phyloP scores from a whole-genome alignment of 2,329 filamentous ascomycete species.

The Tothia fuscella region DNA sequence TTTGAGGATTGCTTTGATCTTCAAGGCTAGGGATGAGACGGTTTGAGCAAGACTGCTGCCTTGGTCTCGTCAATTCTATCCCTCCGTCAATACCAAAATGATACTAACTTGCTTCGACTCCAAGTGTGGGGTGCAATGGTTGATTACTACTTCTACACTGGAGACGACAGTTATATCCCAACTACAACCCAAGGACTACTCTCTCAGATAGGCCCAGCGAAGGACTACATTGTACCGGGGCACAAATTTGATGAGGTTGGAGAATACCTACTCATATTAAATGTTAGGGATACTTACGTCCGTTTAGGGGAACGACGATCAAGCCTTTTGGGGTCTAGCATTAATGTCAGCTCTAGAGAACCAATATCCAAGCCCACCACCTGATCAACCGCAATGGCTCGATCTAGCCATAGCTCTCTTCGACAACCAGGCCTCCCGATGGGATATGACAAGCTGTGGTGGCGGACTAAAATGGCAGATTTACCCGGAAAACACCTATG shows the following conservation, averaged over 20 bases:
- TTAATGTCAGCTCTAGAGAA: constrained; percentile 57
- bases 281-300: neutral
- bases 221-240: constrained; percentile 34
- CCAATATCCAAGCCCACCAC: constrained; percentile 48
- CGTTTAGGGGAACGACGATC: constrained; percentile 58
- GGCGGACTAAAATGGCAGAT: constrained; percentile 83
- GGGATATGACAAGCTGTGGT: constrained; percentile 53
- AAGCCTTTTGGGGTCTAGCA: constrained; percentile 49
- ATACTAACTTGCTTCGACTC: no score
- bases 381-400: constrained; percentile 57
- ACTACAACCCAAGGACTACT: constrained; percentile 31
- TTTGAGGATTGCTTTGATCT: no score
- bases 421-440: constrained; percentile 61
- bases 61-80: no score
- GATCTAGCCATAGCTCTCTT: constrained; percentile 67
- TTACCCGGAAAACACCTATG: constrained; percentile 68
- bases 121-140: constrained; percentile 16
- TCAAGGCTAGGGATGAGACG: no score
- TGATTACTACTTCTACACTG: constrained; percentile 36
- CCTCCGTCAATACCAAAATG: no score
- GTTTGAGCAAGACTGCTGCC: no score
- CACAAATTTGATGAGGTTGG: constrained; percentile 38
- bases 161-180: constrained; percentile 31
- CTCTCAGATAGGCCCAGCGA: constrained; percentile 28
- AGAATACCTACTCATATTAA: neutral